Evolutionary conservation across 2,329 filamentous ascomycete genomes (phyloP).

Genomic region (Blastomyces parvus): DNA sequence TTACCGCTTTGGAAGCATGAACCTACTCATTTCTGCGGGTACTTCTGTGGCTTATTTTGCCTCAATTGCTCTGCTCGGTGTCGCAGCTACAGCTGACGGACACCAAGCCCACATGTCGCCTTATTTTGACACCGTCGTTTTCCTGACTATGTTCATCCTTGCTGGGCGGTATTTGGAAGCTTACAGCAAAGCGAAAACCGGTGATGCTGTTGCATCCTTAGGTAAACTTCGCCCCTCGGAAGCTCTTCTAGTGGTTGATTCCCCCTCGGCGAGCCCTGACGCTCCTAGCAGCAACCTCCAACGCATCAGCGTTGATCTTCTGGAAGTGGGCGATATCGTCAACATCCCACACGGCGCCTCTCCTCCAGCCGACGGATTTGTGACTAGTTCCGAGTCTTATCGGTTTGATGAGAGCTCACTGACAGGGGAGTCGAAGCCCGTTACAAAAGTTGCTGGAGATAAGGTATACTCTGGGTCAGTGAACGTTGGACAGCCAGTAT

Average conservation of each 20-base stretch:
- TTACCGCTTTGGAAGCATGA: constrained; percentile 95
- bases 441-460: constrained; percentile 35
- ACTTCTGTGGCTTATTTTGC: constrained; percentile 81
- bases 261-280: constrained; percentile 9
- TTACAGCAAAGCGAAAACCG: constrained; percentile 84
- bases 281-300: constrained; percentile 19
- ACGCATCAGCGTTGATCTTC: constrained; percentile 54
- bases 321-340: constrained; percentile 67
- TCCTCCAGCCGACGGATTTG: constrained; percentile 68
- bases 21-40: constrained; percentile 80
- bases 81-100: constrained; percentile 35
- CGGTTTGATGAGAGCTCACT: constrained; percentile 84
- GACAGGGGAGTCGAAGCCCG: constrained; percentile 49
- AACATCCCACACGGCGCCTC: constrained; percentile 69
- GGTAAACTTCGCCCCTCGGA: constrained; percentile 68
- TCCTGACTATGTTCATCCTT: constrained; percentile 80
- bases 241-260: constrained; percentile 53
- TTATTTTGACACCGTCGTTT: constrained; percentile 91
- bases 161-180: constrained; percentile 55
- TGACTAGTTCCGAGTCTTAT: constrained; percentile 49
- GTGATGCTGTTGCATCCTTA: constrained; percentile 72
- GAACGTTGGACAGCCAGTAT: constrained; percentile 39
- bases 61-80: constrained; percentile 67
- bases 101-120: constrained; percentile 46
- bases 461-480: constrained; percentile 40